Conservation (phyloP, 2,329 filamentous ascomycete species). For the Aspergillus neoniger region DNA sequence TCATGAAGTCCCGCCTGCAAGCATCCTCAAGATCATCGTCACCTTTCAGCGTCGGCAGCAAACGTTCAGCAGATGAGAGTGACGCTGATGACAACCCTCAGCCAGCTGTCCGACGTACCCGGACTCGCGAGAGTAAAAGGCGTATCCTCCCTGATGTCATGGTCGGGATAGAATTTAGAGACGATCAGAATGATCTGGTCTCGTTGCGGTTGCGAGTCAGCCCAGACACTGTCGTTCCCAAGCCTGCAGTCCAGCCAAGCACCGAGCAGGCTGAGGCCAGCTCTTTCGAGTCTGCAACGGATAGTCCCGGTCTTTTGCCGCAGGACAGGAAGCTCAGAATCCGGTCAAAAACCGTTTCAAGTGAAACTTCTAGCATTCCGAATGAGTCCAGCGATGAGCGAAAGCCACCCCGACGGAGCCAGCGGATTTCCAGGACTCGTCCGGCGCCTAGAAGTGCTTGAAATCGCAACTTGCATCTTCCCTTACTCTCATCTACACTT, state of each 20-base stretch:
- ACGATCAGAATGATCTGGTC: slow-evolving; percentile 42
- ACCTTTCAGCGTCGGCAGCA: slow-evolving; percentile 44
- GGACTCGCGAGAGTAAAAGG: slow-evolving; percentile 32
- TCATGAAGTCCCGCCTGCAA: slow-evolving; percentile 36
- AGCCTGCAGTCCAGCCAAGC: slow-evolving; percentile 6
- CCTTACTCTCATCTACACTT: background rate
- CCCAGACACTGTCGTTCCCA: slow-evolving; percentile 24
- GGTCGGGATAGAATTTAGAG: slow-evolving; percentile 41
- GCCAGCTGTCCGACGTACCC: slow-evolving; percentile 29
- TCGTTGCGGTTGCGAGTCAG: slow-evolving; percentile 39
- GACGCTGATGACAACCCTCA: slow-evolving; percentile 41
- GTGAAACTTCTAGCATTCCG: slow-evolving; percentile 16
- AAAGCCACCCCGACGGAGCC: slow-evolving; percentile 24
- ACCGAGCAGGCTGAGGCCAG: slow-evolving; percentile 11
- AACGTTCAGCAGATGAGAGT: slow-evolving; percentile 44
- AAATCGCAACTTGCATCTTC: background rate
- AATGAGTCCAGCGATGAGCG: slow-evolving; percentile 18
- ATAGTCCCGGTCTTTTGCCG: background rate
- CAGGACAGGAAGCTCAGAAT: slow-evolving; percentile 15
- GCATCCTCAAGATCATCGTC: slow-evolving; percentile 45
- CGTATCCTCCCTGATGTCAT: slow-evolving; percentile 41
- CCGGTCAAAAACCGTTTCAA: slow-evolving; percentile 11
- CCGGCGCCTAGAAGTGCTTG: slow-evolving; percentile 13
- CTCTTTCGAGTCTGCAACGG: slow-evolving; percentile 12
- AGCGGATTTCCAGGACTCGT: slow-evolving; percentile 22